Base-by-base conservation (phyloP, 768 basidiomycete species). In the Boletus rex-veris region DNA sequence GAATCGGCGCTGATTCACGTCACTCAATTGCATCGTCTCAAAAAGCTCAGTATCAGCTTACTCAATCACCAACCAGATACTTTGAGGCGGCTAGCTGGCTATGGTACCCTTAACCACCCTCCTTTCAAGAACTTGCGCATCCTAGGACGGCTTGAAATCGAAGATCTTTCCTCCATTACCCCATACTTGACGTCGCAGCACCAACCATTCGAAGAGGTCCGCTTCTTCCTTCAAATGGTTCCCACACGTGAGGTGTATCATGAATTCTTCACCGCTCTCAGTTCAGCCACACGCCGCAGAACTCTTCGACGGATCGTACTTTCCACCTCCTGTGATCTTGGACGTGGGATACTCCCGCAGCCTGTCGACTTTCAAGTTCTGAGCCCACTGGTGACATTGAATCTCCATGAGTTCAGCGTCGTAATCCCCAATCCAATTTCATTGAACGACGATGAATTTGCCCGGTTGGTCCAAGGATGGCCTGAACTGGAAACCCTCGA, bases 91-190 rank as follows among this genome's bases (percentile, higher is more conserved):
- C n/a, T 58, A 10, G 37, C 38, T 41, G 11, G 37, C 21, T 11
- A 30, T n/a, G n/a, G 11, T 4, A 36, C 36, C 18, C 26, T 18
- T 3, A 24, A 50, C 8, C 12, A 5, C 19, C 30, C 47, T 11
- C 52, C 24, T 18, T 59, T 59, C 36, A 19, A 52, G 33, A 55
- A 60, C 16, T n/a, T 59, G 48, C n/a, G 52, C 15, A 15, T 21
- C 36, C 48, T 59, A 16, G 21, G 21, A 21, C 16, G 30, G 10
- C 48, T 60, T 24, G 3, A 1, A 3, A 26, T 59, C 16, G 3
- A 33, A 6, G 38, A 45, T 7, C 45, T 60, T 41, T 54, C 46
- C 15, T 50, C 52, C 26, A n/a, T 59, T 18, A 51, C 28, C 10
- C 58, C 57, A 2, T 47, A 9, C 24, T 45, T 60, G 10, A 39